A percentile compares a stretch with the other conserved stretches of the same genome.
These are phyloP conservation scores for Cyberlindnera mrakii DNA, from an alignment of 805 yeast genomes.

Conservation along the genomic window DNA sequence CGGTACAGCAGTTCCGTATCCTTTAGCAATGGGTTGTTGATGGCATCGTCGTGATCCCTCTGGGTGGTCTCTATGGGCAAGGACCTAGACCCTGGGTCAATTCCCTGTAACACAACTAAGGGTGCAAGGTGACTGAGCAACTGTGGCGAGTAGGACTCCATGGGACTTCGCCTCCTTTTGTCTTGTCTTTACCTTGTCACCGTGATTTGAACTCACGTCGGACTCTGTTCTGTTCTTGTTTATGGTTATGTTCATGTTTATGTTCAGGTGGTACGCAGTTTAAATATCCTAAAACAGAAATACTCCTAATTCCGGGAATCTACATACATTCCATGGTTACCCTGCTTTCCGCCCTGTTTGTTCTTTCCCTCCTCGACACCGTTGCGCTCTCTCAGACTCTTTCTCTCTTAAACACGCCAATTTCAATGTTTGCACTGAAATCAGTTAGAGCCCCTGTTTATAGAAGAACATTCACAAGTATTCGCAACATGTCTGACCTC, in stretches of 20 bases:
- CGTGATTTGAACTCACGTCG: too few relatives aligned
- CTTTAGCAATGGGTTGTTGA: conserved; percentile 1
- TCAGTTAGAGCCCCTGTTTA: conserved; percentile 3
- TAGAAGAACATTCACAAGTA: conserved; percentile 15
- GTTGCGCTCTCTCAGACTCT: too few relatives aligned
- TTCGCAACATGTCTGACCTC: conserved; percentile 23
- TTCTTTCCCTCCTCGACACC: background rate
- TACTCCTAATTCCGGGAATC: too few relatives aligned
- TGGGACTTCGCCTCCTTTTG: conserved; percentile 6
- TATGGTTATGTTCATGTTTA: too few relatives aligned
- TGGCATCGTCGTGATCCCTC: conserved; percentile 1
- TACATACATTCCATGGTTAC: too few relatives aligned
- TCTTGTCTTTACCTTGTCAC: background rate
- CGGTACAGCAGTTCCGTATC: conserved; percentile 10
- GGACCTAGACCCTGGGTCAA: conserved; percentile 21
- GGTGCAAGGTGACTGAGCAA: conserved; percentile 32
- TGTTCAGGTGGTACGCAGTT: too few relatives aligned
- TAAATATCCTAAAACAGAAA: too few relatives aligned
- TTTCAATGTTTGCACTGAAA: conserved; percentile 12
- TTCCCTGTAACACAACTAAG: conserved; percentile 36
- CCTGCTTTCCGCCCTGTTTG: background rate
- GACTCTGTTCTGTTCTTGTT: too few relatives aligned
- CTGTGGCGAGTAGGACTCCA: conserved; percentile 35
- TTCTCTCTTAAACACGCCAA: background rate
- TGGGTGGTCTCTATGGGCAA: conserved; percentile 5